These are phyloP conservation scores for Epithele typhae DNA, from an alignment of 768 basidiomycete genomes.

Conservation along the genomic window DNA sequence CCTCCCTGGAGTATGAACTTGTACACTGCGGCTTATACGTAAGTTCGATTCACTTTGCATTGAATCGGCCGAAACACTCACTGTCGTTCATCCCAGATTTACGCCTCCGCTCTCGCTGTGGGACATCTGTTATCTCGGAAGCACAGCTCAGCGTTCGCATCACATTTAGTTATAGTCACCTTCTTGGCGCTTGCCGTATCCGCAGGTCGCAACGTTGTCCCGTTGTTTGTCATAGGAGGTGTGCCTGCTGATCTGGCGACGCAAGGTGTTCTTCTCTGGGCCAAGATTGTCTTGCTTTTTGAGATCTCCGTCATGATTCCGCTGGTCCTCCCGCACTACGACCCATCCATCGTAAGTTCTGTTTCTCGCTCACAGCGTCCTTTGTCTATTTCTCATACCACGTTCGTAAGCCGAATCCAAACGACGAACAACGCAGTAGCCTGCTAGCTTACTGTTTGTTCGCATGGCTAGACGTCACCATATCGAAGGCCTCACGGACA, in stretches of 20 bases:
- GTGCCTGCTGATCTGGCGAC: slow-evolving; percentile 32
- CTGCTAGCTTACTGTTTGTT: slow-evolving; percentile 34
- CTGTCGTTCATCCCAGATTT: too few relatives aligned
- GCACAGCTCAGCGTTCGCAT: too few relatives aligned
- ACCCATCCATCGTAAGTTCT: slow-evolving; percentile 34
- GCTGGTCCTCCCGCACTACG: slow-evolving; percentile 46
- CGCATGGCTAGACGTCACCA: slow-evolving; percentile 33
- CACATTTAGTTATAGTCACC: slow-evolving; percentile 47
- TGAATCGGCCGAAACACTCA: too few relatives aligned
- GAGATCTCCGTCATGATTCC: slow-evolving; percentile 47
- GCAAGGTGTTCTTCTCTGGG: slow-evolving; percentile 51
- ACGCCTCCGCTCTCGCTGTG: too few relatives aligned
- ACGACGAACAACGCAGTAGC: slow-evolving; percentile 32
- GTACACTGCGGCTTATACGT: too few relatives aligned
- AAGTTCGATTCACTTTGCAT: too few relatives aligned
- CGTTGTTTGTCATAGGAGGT: too few relatives aligned
- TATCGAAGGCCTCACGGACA: slow-evolving; percentile 23
- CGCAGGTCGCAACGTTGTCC: too few relatives aligned
- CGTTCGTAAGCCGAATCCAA: too few relatives aligned
- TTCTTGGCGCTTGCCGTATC: slow-evolving; percentile 38
- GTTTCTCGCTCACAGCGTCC: slow-evolving; percentile 10
- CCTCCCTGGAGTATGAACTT: too few relatives aligned
- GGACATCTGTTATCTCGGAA: too few relatives aligned
- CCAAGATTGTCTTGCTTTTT: slow-evolving; percentile 42
- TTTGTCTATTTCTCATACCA: too few relatives aligned